Base-by-base conservation (phyloP, 2,329 filamentous ascomycete genomes). In the Exophiala lecanii-corni region DNA sequence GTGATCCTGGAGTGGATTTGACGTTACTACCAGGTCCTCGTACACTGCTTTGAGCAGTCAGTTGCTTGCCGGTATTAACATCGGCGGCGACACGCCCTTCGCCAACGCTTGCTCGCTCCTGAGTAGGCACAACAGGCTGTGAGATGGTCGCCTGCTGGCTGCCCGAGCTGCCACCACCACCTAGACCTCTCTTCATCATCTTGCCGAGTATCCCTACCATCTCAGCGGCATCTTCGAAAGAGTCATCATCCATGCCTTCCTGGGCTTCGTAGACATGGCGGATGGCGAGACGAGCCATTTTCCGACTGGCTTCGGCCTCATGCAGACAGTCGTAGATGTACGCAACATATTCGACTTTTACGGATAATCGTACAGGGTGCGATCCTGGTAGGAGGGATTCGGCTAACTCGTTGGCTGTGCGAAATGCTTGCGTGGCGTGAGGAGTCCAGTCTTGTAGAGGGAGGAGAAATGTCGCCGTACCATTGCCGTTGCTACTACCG, bases 291-390 rank as follows among this genome's bases (percentile, higher is more conserved):
- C 86, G 84, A 9, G 92, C 91, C 10, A 96, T 65, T 41, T 78
- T 76, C 21, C 89, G 77, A 39, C 87, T 89, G 25, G 73, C 79
- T 16, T 89, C 82, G 35, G 78, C 73, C 56, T 97, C 89, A 60
- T 92, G 87, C 2, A 87, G 74, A 59, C 91, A 97, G 60, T 97
- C 92, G 70, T 91, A 96, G 1, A 96, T 70, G 61, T 96, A 98
- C 0, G 89, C 89, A 10, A 86, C 81, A 62, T 94, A 94, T 63
- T 98, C 92, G 1, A 94, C 84, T 57, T 92, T 92, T 39, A 94
- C 84, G 0, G 87, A 94, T 0, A 98, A 71, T 1, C 91, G 83
- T 12, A 98, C 70, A 0, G 92, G 92, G 60, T 97, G 89, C 0
- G 87, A 94, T 2, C 89, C 88, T 62, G 88, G 87, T 1, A 97